Conservation (phyloP, 768 basidiomycete species). For the Chalciporus sphaerocephalus region DNA sequence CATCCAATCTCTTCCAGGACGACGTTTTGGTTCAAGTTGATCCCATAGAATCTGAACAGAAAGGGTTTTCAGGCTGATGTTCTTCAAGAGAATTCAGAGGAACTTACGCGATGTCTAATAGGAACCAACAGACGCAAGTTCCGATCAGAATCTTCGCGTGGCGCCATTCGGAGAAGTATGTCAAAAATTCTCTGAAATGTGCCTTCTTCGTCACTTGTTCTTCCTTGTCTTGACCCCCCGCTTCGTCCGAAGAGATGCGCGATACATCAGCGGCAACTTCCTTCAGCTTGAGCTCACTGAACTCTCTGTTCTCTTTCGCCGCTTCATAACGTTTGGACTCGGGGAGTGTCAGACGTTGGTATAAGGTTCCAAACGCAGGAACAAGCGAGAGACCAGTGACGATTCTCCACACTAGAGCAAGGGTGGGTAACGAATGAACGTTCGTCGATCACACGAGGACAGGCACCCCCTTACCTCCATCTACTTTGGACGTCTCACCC, state of each 20-base stretch:
- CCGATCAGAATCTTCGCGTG: constrained; percentile 65
- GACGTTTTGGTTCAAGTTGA: constrained; percentile 71
- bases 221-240: constrained; percentile 1
- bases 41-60: constrained; percentile 63
- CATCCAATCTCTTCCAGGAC: constrained; percentile 74
- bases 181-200: constrained; percentile 56
- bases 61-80: not conserved
- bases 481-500: constrained; percentile 58
- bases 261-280: constrained; percentile 12
- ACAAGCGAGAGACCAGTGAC: constrained; percentile 69
- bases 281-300: constrained; percentile 33
- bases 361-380: constrained; percentile 70
- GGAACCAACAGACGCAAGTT: constrained; percentile 68
- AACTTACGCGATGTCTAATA: constrained; percentile 63
- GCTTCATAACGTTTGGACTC: constrained; percentile 57
- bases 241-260: not conserved
- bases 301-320: constrained; percentile 32
- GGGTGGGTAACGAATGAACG: not conserved
- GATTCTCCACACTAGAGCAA: constrained; percentile 67
- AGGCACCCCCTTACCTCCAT: constrained; percentile 50
- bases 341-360: constrained; percentile 69
- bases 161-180: constrained; percentile 70
- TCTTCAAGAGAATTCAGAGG: not conserved
- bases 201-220: constrained; percentile 39
- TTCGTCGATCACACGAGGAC: not conserved